A percentile compares a stretch with the other conserved stretches of the same genome.
phyloP scores from a whole-genome alignment of 306 rosid genomes.

The Ceratonia siliqua region DNA sequence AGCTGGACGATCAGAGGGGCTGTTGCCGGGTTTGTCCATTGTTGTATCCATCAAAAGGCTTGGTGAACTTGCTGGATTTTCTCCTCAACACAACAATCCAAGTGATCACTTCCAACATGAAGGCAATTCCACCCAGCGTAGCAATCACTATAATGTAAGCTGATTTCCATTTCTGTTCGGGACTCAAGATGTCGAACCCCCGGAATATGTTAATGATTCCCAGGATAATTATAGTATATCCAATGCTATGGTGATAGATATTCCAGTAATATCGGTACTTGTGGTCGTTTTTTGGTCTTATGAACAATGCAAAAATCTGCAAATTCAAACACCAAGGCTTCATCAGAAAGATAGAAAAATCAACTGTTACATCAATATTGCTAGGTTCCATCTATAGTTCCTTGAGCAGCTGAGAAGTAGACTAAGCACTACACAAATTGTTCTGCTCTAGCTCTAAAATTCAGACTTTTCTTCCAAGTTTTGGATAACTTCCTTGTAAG shows the following conservation, averaged over 20 bases:
- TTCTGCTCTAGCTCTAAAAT: neutral
- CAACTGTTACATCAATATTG: slow-evolving; percentile 5
- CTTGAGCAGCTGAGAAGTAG: neutral
- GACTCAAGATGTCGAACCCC: slow-evolving; percentile 61
- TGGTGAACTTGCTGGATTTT: slow-evolving; percentile 51
- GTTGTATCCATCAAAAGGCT: slow-evolving; percentile 56
- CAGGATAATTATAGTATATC: slow-evolving; percentile 56
- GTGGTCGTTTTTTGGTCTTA: slow-evolving; percentile 78
- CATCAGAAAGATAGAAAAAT: slow-evolving; percentile 9
- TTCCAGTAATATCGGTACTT: slow-evolving; percentile 75
- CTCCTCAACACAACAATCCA: slow-evolving; percentile 71
- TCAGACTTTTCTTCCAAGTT: neutral
- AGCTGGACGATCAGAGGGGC: neutral
- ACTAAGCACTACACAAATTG: neutral
- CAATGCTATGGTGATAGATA: slow-evolving; percentile 75
- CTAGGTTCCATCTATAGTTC: neutral
- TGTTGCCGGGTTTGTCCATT: slow-evolving; percentile 45
- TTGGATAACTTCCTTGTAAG: too few species aligned
- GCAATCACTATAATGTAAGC: slow-evolving; percentile 47
- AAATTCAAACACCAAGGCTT: slow-evolving; percentile 1
- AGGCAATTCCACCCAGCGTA: slow-evolving; percentile 52
- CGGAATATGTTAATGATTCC: slow-evolving; percentile 72
- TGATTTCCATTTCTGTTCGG: slow-evolving; percentile 61
- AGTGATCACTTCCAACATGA: slow-evolving; percentile 69
- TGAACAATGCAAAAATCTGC: slow-evolving; percentile 76